phyloP scores from a whole-genome alignment of 2,329 filamentous ascomycete genomes.

The Chalaropsis ovoidea region DNA sequence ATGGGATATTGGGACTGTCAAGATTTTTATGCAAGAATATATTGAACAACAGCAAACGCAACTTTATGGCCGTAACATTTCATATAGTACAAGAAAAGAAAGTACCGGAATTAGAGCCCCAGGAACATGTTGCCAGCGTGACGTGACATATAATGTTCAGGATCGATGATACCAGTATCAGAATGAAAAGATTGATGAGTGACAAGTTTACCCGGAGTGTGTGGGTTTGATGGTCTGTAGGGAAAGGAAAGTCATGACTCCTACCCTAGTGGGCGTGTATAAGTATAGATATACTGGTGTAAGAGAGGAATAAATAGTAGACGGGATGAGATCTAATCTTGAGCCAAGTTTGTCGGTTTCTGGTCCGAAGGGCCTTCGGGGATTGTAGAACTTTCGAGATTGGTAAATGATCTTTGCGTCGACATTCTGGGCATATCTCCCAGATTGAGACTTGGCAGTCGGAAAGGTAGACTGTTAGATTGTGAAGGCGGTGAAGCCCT shows the following conservation, averaged over 20 bases:
- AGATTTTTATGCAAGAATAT: not conserved
- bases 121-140: too few species aligned
- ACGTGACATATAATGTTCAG: not conserved
- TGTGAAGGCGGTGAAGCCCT: constrained; percentile 33
- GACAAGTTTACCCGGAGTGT: not conserved
- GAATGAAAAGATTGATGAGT: not conserved
- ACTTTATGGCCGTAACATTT: constrained; percentile 5
- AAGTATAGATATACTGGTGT: not conserved
- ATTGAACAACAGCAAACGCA: not conserved
- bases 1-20: not conserved
- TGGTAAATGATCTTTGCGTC: constrained; percentile 42
- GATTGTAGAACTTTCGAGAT: constrained; percentile 27
- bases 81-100: constrained; percentile 15
- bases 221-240: not conserved
- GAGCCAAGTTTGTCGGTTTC: not conserved
- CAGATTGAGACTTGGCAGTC: constrained; percentile 45
- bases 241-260: not conserved
- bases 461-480: constrained; percentile 34
- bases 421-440: constrained; percentile 46
- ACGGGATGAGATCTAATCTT: not conserved
- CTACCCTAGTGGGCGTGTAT: not conserved
- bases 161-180: not conserved
- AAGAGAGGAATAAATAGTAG: not conserved
- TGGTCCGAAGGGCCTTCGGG: constrained; percentile 14
- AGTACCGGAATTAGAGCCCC: not conserved